phyloP scores from a whole-genome alignment of 208 protist genomes.

The Crithidia bombi region DNA sequence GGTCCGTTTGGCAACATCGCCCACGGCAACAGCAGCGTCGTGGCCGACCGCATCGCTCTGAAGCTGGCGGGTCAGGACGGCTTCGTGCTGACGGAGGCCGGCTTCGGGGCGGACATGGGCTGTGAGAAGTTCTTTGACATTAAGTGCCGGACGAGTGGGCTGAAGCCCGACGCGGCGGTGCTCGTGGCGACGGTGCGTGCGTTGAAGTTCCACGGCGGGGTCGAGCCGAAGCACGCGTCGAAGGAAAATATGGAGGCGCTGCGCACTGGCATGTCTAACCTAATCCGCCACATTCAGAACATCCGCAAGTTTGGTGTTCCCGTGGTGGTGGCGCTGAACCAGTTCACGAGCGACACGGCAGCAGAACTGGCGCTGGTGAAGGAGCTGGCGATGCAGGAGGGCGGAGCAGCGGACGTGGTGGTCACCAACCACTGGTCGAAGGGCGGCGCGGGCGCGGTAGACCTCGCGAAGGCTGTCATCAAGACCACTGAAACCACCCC shows the following conservation, averaged over 20 bases:
- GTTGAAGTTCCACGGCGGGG: conserved; percentile 97
- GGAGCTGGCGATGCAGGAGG: conserved; percentile 60
- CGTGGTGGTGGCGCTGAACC: conserved; percentile 96
- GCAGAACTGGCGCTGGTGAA: conserved; percentile 90
- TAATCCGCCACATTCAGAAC: conserved; percentile 95
- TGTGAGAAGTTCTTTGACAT: conserved; percentile 99
- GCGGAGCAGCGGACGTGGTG: conserved; percentile 92
- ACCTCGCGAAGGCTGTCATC: conserved; percentile 89
- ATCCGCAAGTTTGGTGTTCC: conserved; percentile 95
- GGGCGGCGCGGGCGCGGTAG: conserved; percentile 91
- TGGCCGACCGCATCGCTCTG: conserved; percentile 95
- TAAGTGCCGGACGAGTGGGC: conserved; percentile 95
- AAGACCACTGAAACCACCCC: conserved; percentile 58
- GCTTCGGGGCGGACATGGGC: conserved; percentile 96
- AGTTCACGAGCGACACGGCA: conserved; percentile 92
- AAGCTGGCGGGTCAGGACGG: conserved; percentile 96
- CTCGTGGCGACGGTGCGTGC: conserved; percentile 96
- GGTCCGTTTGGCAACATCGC: conserved; percentile 99
- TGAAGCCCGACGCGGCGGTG: conserved; percentile 94
- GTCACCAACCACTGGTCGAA: conserved; percentile 93
- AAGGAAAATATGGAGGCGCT: conserved; percentile 92
- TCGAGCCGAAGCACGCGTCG: conserved; percentile 70
- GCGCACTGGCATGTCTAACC: conserved; percentile 87
- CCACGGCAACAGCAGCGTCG: conserved; percentile 97
- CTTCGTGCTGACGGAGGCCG: conserved; percentile 97